Percentiles rank a stretch among this genome's conserved stretches.
phyloP scores from a whole-genome alignment of 116 monocot genomes.

The Trichopus zeylanicus region DNA sequence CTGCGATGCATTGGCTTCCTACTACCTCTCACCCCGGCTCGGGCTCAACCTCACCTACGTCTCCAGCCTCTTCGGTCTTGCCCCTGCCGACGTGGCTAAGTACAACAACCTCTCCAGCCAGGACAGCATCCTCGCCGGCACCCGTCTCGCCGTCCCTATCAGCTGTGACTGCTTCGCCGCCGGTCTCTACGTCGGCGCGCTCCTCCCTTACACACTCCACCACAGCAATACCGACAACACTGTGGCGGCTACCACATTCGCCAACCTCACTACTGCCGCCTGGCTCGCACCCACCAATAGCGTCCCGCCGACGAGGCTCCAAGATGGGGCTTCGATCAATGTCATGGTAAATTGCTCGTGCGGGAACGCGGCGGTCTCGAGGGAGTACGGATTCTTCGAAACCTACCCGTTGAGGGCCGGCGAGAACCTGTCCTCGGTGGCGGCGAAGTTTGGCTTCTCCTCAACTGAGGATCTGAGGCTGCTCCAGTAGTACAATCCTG shows the following conservation, averaged over 20 bases:
- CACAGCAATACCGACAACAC: conserved; percentile 27
- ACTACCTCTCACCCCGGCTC: conserved; percentile 33
- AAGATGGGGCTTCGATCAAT: conserved; percentile 16
- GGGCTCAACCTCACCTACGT: conserved; percentile 35
- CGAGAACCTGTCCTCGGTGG: conserved; percentile 38
- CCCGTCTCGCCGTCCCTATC: conserved; percentile 40
- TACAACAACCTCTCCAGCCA: conserved; percentile 16
- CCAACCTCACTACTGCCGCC: conserved; percentile 42
- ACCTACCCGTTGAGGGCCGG: conserved; percentile 54
- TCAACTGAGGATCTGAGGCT: conserved; percentile 20
- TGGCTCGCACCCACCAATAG: conserved; percentile 22
- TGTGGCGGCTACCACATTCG: conserved; percentile 26
- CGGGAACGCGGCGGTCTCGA: conserved; percentile 32
- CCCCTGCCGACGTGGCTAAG: neutral
- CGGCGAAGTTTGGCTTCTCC: conserved; percentile 11
- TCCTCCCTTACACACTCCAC: conserved; percentile 19
- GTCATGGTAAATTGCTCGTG: conserved; percentile 59
- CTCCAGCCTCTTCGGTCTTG: conserved; percentile 6
- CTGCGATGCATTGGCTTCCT: conserved; percentile 53
- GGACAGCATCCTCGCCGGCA: conserved; percentile 17
- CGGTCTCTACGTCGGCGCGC: conserved; percentile 14
- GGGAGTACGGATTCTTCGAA: conserved; percentile 51
- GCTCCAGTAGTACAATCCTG: conserved; percentile 41
- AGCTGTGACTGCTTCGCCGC: conserved; percentile 16
- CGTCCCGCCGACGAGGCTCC: conserved; percentile 13